A percentile compares a stretch with the other conserved stretches of the same genome.
Conservation (phyloP, 2,329 filamentous ascomycete species). For the Coleophoma eucalyptorum region DNA sequence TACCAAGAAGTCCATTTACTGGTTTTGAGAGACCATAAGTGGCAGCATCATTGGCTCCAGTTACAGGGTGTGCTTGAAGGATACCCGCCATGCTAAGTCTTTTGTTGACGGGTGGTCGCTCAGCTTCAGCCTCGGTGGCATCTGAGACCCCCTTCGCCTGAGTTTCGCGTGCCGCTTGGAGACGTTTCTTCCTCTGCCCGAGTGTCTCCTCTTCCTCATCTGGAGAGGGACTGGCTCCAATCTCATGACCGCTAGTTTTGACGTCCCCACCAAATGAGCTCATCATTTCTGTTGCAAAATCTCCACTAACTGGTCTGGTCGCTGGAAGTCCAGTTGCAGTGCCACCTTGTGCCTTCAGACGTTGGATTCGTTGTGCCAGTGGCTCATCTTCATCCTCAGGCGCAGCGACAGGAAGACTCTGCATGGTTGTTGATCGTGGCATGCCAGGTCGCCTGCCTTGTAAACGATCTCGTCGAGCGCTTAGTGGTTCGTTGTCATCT, state of each 20-base stretch:
- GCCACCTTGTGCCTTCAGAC: conserved; percentile 54
- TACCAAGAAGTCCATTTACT: conserved; percentile 21
- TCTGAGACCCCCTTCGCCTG: conserved; percentile 47
- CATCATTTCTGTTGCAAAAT: conserved; percentile 68
- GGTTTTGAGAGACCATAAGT: conserved; percentile 15
- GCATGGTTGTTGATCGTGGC: conserved; percentile 23
- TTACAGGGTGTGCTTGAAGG: conserved; percentile 48
- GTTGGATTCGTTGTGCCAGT: conserved; percentile 59
- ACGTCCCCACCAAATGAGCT: conserved; percentile 53
- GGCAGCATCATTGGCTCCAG: conserved; percentile 15
- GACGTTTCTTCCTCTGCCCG: conserved; percentile 69
- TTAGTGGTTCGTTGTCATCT: conserved; percentile 82
- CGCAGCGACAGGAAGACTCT: conserved; percentile 10
- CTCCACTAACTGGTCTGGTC: conserved; percentile 52
- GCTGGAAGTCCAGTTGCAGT: conserved; percentile 17
- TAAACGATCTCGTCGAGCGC: conserved; percentile 24
- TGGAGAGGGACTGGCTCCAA: conserved; percentile 24
- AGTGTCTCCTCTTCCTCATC: conserved; percentile 71
- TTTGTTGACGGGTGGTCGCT: conserved; percentile 23
- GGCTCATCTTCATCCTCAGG: conserved; percentile 55
- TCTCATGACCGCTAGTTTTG: conserved; percentile 29
- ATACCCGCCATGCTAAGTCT: conserved; percentile 37
- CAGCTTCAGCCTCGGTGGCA: conserved; percentile 2
- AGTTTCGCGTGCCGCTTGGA: conserved; percentile 68
- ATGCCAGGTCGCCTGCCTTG: conserved; percentile 15